Conservation (phyloP, 1,284 basidiomycete species). For the Chalciporus sp. region DNA sequence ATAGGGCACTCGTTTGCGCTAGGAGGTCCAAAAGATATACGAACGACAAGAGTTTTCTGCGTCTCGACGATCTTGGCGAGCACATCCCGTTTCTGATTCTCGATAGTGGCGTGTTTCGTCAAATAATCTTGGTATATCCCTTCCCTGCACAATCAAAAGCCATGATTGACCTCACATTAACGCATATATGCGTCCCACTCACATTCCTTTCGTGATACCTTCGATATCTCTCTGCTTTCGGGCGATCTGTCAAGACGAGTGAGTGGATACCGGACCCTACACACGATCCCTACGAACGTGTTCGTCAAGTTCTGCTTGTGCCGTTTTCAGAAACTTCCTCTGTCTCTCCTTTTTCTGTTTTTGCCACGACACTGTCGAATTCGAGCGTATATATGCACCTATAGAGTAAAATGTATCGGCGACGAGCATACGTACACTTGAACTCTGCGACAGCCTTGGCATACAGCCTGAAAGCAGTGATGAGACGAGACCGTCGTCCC, state of each 20-base stretch:
- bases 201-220: slow-evolving; percentile 29
- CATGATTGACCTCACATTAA: background rate
- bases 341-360: slow-evolving; percentile 42
- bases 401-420: background rate
- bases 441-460: slow-evolving; percentile 36
- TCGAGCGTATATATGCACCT: background rate
- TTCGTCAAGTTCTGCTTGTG: slow-evolving; percentile 34
- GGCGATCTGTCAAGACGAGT: slow-evolving; percentile 15
- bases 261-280: background rate
- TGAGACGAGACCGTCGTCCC: background rate
- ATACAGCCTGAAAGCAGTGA: slow-evolving; percentile 21
- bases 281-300: slow-evolving; percentile 24
- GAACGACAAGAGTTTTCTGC: slow-evolving; percentile 30
- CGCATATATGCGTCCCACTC: slow-evolving; percentile 16
- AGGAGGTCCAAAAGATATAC: background rate
- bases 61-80: slow-evolving; percentile 29
- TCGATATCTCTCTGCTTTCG: slow-evolving; percentile 23
- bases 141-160: slow-evolving; percentile 18
- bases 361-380: slow-evolving; percentile 39
- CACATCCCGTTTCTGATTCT: slow-evolving; percentile 33
- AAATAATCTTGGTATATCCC: slow-evolving; percentile 31
- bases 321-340: slow-evolving; percentile 29
- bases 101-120: slow-evolving; percentile 22
- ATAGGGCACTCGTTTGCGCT: background rate
- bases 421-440: slow-evolving; percentile 23